These are phyloP conservation scores for Pseudoturritis turrita DNA, from an alignment of 345 rosid species.

Conservation along the genomic window DNA sequence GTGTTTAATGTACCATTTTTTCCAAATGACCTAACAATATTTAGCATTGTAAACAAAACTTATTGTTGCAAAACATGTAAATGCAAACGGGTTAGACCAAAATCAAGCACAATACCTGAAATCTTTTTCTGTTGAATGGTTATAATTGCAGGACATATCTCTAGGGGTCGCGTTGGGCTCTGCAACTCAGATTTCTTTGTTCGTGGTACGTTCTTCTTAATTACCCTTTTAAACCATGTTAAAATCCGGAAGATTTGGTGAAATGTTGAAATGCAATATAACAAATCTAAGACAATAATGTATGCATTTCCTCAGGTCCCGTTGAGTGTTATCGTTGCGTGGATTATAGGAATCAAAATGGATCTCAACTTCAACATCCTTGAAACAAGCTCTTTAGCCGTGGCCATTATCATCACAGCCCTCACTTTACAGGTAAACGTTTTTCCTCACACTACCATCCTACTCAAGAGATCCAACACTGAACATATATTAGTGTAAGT, in stretches of 20 bases:
- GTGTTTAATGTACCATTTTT: not conserved
- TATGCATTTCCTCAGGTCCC: slow-evolving; percentile 50
- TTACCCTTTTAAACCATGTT: not conserved
- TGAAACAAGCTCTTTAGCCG: slow-evolving; percentile 77
- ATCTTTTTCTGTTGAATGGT: not conserved
- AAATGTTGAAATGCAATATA: not conserved
- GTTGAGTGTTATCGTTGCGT: slow-evolving; percentile 53
- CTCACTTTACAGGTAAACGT: slow-evolving; percentile 68
- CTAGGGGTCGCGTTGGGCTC: slow-evolving; percentile 89
- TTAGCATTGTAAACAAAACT: not conserved
- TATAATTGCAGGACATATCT: slow-evolving; percentile 60
- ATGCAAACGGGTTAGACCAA: not conserved
- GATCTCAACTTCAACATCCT: slow-evolving; percentile 77
- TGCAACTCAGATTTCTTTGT: slow-evolving; percentile 76
- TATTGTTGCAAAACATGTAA: not conserved
- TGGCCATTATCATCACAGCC: slow-evolving; percentile 59
- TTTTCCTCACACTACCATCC: not conserved
- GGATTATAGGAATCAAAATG: slow-evolving; percentile 77
- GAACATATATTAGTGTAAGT: not conserved
- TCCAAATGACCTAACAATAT: not conserved
- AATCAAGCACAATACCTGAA: not conserved
- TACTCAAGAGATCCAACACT: not conserved
- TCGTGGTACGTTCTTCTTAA: slow-evolving; percentile 58
- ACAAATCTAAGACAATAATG: not conserved
- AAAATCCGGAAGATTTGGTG: not conserved